Base-by-base conservation (phyloP, 139 green algal genomes). In the Limnomonas spitsbergensis region DNA sequence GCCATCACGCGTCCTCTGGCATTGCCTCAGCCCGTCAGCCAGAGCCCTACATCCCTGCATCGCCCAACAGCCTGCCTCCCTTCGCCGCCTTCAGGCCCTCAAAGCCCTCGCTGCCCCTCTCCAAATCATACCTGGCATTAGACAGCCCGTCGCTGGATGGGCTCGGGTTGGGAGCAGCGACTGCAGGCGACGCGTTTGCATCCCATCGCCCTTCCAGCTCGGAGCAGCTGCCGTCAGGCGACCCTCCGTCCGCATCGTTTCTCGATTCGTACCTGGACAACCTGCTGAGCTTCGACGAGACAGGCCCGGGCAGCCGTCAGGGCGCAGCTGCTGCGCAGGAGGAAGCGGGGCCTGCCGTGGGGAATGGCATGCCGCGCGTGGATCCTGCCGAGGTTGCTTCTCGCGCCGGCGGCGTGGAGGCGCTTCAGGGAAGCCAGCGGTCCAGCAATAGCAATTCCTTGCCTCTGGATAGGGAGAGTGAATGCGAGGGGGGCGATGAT, bases 221-320 rank as follows among this genome's bases (percentile, higher is more conserved):
- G n/a, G n/a, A n/a, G n/a, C n/a, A n/a, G n/a, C n/a, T n/a, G n/a
- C n/a, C n/a, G n/a, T n/a, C n/a, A n/a, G n/a, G n/a, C n/a, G n/a
- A n/a, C 47, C 47, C 47, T 29, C 14, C 47, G 14, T 61, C 47
- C 20, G 14, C 47, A 61, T 80, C 70, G 37, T 86, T 77, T 66
- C 73, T 86, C 3, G 81, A 86, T 29, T 83, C 81, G 3, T 86
- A 86, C 81, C 73, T 86, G 26, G 78, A 82, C 77, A 86, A 86
- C 72, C 77, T 86, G 3, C 68, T 86, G 27, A 53, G 52, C 9
- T 37, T 70, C 4, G 56, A 32, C 29, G 38, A 4, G 7, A 54
- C 14, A 34, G 69, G 69, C 6, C 9, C 4, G 29, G 20, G 3
- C 2, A 32, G 61, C 61, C 9, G 38, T 38, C 38, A 38, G 69